Evolutionary conservation across 1,139 yeast genomes (phyloP).

Genomic region (Taiozyma onychis): DNA sequence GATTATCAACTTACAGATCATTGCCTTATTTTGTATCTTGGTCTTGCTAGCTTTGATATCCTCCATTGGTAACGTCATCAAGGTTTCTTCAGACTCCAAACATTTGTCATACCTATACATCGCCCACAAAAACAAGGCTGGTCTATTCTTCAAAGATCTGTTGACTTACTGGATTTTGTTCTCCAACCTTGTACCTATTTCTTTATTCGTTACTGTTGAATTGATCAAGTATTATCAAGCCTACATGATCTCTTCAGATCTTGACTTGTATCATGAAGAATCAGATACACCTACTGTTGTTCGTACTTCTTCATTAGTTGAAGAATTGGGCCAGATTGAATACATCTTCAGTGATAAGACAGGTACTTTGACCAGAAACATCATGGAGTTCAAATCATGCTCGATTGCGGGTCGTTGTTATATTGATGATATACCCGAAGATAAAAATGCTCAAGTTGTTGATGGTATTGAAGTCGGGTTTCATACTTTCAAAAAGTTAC

Average conservation of each 20-base stretch:
- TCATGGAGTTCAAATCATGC: constrained; percentile 95
- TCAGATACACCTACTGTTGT: constrained; percentile 94
- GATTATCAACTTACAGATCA: constrained; percentile 85
- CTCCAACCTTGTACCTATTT: constrained; percentile 93
- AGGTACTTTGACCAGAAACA: constrained; percentile 90
- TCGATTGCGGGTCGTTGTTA: constrained; percentile 91
- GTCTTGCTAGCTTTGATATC: constrained; percentile 73
- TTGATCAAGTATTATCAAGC: constrained; percentile 95
- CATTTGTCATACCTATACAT: constrained; percentile 60
- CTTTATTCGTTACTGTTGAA: constrained; percentile 92
- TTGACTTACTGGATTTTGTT: constrained; percentile 94
- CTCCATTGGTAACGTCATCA: constrained; percentile 82
- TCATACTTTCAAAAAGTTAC: constrained; percentile 65
- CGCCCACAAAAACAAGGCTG: constrained; percentile 63
- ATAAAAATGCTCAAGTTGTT: constrained; percentile 59
- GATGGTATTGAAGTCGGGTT: constrained; percentile 84
- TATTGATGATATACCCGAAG: constrained; percentile 88
- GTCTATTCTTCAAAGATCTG: constrained; percentile 76
- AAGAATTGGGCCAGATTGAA: constrained; percentile 93
- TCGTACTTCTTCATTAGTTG: constrained; percentile 90
- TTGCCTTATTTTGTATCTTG: constrained; percentile 79
- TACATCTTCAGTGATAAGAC: constrained; percentile 95
- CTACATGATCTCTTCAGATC: constrained; percentile 84
- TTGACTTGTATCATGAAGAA: constrained; percentile 84
- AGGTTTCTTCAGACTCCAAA: constrained; percentile 48